phyloP scores from a whole-genome alignment of 805 yeast genomes.

The Starmerella lactis-condensi region DNA sequence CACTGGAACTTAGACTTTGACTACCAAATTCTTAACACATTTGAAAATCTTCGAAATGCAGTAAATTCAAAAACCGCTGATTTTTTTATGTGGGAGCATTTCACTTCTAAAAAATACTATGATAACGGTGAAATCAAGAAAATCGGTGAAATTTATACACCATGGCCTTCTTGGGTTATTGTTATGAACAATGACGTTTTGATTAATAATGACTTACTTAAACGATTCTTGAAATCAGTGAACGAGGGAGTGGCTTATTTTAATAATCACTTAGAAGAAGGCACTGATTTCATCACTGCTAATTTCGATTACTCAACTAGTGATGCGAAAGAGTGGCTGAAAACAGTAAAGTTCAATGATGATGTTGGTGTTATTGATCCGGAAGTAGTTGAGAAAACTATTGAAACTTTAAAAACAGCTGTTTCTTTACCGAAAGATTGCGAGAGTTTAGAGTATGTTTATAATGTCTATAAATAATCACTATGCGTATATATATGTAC shows the following conservation, averaged over 20 bases:
- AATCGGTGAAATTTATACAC: constrained; percentile 79
- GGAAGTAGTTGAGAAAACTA: constrained; percentile 36
- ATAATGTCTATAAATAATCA: not conserved
- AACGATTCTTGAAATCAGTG: constrained; percentile 34
- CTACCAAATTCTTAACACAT: constrained; percentile 44
- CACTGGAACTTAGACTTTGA: constrained; percentile 29
- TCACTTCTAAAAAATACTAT: constrained; percentile 72
- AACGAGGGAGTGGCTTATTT: constrained; percentile 55
- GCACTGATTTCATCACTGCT: constrained; percentile 41
- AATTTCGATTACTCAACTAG: constrained; percentile 58
- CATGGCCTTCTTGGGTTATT: constrained; percentile 93
- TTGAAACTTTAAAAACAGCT: constrained; percentile 39
- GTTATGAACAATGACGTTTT: constrained; percentile 31
- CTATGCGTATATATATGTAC: not conserved
- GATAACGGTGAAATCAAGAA: constrained; percentile 61
- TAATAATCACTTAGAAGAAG: constrained; percentile 40
- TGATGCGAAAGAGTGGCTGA: constrained; percentile 68
- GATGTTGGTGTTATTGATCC: constrained; percentile 33
- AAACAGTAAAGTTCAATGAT: constrained; percentile 48
- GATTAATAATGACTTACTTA: constrained; percentile 11
- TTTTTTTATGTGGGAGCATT: constrained; percentile 92
- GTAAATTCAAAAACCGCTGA: constrained; percentile 50
- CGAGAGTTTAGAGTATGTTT: constrained; percentile 11
- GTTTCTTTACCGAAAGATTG: constrained; percentile 30
- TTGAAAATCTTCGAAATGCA: constrained; percentile 58